Percentiles rank a stretch among this genome's conserved stretches.
phyloP scores from a whole-genome alignment of 2,329 filamentous ascomycete genomes.

The Chaetomiaceae sp. region DNA sequence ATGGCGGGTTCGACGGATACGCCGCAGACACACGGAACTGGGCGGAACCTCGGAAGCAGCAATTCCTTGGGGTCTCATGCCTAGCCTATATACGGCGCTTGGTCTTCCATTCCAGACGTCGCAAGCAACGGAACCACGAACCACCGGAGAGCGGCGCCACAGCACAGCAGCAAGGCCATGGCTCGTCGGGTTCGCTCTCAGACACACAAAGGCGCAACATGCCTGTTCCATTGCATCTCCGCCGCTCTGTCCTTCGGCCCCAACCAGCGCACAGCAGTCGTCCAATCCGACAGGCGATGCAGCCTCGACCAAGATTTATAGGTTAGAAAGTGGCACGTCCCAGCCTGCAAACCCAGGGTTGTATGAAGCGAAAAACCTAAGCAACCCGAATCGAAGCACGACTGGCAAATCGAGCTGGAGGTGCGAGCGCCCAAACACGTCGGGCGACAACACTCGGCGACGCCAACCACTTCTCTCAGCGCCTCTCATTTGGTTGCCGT shows the following conservation, averaged over 20 bases:
- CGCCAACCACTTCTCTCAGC: not conserved
- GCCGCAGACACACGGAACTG: conserved; percentile 7
- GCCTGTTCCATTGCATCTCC: conserved; percentile 5
- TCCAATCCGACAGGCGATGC: conserved; percentile 15
- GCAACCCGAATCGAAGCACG: not conserved
- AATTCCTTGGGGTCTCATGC: conserved; percentile 17
- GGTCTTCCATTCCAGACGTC: conserved; percentile 19
- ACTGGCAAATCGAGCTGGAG: not conserved
- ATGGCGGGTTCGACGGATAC: not conserved
- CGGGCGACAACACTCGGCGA: not conserved
- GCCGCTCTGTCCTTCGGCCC: conserved; percentile 1
- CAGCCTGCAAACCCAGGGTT: not conserved
- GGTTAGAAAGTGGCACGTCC: conserved; percentile 3
- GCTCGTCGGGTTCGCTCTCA: conserved; percentile 1
- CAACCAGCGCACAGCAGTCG: not conserved
- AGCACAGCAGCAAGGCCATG: conserved; percentile 1
- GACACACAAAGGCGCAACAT: conserved; percentile 4
- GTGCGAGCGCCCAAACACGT: conserved; percentile 3
- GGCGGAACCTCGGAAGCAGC: conserved; percentile 19
- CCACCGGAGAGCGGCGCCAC: conserved; percentile 13
- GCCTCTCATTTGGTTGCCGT: conserved; percentile 1
- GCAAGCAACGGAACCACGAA: conserved; percentile 10
- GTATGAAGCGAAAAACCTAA: conserved; percentile 3
- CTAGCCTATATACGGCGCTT: conserved; percentile 21
- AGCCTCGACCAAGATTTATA: conserved; percentile 4